A percentile compares a stretch with the other conserved stretches of the same genome.
Evolutionary conservation across 164 flowering plant species (phyloP).

Genomic region (grape (Vitis vinifera)): DNA sequence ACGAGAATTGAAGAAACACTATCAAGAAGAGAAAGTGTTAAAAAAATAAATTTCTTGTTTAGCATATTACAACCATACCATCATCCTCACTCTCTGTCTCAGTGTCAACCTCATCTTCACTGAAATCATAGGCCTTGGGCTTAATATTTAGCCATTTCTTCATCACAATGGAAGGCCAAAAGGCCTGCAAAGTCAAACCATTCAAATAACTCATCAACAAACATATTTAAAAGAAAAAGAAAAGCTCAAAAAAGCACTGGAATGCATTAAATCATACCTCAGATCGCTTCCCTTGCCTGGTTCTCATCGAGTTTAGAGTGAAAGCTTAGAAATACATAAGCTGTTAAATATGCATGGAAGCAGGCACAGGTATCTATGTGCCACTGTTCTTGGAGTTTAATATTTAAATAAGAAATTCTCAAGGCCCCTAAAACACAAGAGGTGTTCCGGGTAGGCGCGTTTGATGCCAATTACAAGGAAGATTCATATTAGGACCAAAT

Average conservation of each 20-base stretch:
- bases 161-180: conserved; percentile 95
- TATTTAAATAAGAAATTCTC: conserved; percentile 7
- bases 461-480: conserved; percentile 23
- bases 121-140: conserved; percentile 84
- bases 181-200: conserved; percentile 44
- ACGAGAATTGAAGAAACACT: conserved; percentile 21
- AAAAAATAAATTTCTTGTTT: neutral
- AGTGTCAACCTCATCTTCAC: conserved; percentile 90
- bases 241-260: neutral
- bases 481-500: conserved; percentile 31
- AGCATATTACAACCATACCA: conserved; percentile 38
- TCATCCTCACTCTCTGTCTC: conserved; percentile 95
- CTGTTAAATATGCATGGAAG: conserved; percentile 9
- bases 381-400: conserved; percentile 7
- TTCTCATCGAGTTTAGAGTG: conserved; percentile 41
- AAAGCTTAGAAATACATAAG: neutral
- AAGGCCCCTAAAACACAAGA: conserved; percentile 9
- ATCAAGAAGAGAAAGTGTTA: conserved; percentile 15
- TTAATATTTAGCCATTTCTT: conserved; percentile 94
- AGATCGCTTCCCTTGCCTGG: conserved; percentile 54
- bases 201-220: conserved; percentile 2
- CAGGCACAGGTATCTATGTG: conserved; percentile 3
- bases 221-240: neutral
- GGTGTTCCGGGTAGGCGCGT: conserved; percentile 10
- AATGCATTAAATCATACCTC: conserved; percentile 46